Base-by-base conservation (phyloP, 2,329 filamentous ascomycete species). In the Graphiopsis chlorocephala region DNA sequence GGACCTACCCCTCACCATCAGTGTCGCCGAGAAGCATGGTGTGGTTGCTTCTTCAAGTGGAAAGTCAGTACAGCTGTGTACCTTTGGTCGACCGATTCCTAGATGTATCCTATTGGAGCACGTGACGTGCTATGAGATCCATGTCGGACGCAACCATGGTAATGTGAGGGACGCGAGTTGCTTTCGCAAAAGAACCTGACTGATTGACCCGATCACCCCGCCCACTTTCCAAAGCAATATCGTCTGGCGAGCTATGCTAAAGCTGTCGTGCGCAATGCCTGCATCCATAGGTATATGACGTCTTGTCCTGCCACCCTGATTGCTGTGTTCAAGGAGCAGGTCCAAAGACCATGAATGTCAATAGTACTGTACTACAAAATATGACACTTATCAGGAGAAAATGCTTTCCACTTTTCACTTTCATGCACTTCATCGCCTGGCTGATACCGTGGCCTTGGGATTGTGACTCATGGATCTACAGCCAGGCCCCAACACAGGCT, bases 381-480 rank as follows among this genome's bases (percentile, higher is more conserved):
- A 61, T 61, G 58, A 35, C 58, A 61, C 23, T 5, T 26, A 25
- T 50, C 42, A 50, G 58, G 15, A 26, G 45, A 38, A 52, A 20
- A 50, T 61, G 42, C 42, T 50, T 61, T 17, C 58, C 58, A 26
- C 42, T 47, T n/a, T 61, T 61, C 58, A 38, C 58, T 25, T 50
- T 28, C 28, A 50, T 61, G 58, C 42, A 29, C 42, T 61, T 50
- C 42, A 61, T 61, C 42, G 45, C 42, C 29, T 61, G 29, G 58
- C 28, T 52, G n/a, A 35, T 35, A 25, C 58, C 58, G 20, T 61
- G 58, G 58, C 14, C 42, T 61, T 61, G 57, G 57, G 25, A 12
- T 48, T n/a, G 57, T 33, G 57, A 48, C 20, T 33, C 25, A 35
- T 20, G 57, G 38, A 25, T 10, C 42, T 60, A 29, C 42, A 60